Base-by-base conservation (phyloP, 2,329 filamentous ascomycete genomes). In the Apiospora marii region DNA sequence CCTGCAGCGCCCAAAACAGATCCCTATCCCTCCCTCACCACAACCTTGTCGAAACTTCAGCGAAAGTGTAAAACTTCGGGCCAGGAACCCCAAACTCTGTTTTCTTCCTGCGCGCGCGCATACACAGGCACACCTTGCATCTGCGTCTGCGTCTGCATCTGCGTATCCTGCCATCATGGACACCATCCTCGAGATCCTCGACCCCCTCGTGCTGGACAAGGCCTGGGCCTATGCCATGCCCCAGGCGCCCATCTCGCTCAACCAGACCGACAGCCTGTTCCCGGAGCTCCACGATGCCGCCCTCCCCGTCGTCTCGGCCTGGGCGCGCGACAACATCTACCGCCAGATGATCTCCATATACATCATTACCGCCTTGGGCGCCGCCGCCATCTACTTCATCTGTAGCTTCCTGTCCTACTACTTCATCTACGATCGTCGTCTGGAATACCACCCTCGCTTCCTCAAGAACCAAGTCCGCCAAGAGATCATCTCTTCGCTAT, bases 361-460 rank as follows among this genome's bases (percentile, higher is more conserved):
- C 14, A 69, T 82, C 74, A 75, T 85, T 70, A 83, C 83, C 30
- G 81, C 83, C 74, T 70, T 84, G 44, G 84, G 83, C 72, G 83
- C 82, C 27, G 72, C 71, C 19, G 70, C 70, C 14, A 77, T 81
- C 70, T 95, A 94, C 85, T 93, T 92, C 80, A 76, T 91, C 75
- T 93, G 90, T 80, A 91, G 92, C 34, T 87, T 89, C 49, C 84
- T 94, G 19, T 94, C 92, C 46, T 95, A 95, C 83, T 83, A 92
- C 82, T 90, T 94, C 83, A 85, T 95, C 71, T 87, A 85, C 74
- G 85, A 87, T 77, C 80, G 82, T 22, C 82, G 84, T 16, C 80
- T 85, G 69, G 83, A 85, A 77, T 77, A 86, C 74, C 85, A 87
- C 76, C 85, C 85, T 27, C 82, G 84, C 72, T 87, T 86, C 78